A percentile compares a stretch with the other conserved stretches of the same genome.
Evolutionary conservation across 106 monocot genomes (phyloP).

Genomic region (Acanthochlamys bracteata): DNA sequence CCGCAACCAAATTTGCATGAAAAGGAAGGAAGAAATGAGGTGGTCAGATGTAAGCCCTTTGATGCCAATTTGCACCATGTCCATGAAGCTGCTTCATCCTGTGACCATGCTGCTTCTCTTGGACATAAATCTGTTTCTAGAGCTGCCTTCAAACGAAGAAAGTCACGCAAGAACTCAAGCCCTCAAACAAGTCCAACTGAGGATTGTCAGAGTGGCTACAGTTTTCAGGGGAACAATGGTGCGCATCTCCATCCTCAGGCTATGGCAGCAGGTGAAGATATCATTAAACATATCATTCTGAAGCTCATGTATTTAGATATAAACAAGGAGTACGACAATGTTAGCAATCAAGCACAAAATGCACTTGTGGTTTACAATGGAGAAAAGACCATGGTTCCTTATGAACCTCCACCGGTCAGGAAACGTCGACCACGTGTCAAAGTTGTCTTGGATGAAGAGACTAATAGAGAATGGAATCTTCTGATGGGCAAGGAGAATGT

Average conservation of each 20-base stretch:
- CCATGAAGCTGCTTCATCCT: background rate
- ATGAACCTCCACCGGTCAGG: slow-evolving; percentile 21
- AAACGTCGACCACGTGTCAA: slow-evolving; percentile 47
- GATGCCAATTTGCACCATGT: background rate
- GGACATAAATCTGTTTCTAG: background rate
- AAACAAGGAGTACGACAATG: slow-evolving; percentile 4
- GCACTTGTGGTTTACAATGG: background rate
- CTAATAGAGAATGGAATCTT: slow-evolving; percentile 74
- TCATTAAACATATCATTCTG: slow-evolving; percentile 35
- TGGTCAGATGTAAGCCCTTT: background rate
- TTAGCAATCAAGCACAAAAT: background rate
- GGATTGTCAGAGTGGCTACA: slow-evolving; percentile 10
- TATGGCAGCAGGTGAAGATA: slow-evolving; percentile 9
- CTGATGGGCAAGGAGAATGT: slow-evolving; percentile 63
- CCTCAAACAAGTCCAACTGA: background rate
- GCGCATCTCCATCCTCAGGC: background rate
- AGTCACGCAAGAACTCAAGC: background rate
- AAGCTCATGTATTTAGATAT: slow-evolving; percentile 42
- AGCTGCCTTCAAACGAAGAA: background rate
- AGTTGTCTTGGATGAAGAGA: slow-evolving; percentile 68
- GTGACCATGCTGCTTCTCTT: background rate
- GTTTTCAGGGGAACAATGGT: background rate
- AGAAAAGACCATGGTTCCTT: slow-evolving; percentile 28
- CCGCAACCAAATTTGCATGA: background rate
- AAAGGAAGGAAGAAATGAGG: background rate